Conservation (phyloP, 2,329 filamentous ascomycete genomes). For the Atkinsonella hypoxylon region DNA sequence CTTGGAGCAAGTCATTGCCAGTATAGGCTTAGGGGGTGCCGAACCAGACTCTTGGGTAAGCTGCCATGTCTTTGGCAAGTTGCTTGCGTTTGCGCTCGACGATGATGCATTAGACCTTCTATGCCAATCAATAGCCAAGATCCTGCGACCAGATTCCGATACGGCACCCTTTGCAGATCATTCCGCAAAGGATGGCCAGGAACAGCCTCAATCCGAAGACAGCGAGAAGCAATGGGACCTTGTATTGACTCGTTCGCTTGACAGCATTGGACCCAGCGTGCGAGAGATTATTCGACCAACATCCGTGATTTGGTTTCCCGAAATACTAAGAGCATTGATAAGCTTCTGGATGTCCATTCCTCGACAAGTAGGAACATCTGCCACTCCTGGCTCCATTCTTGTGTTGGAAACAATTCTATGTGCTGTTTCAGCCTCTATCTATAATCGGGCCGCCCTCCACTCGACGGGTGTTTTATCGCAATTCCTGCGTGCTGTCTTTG, state of each 20-base stretch:
- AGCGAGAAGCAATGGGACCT: constrained; percentile 27
- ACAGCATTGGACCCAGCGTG: constrained; percentile 29
- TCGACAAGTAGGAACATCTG: constrained; percentile 28
- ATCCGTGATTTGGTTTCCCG: constrained; percentile 45
- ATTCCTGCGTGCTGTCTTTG: constrained; percentile 52
- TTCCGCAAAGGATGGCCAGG: constrained; percentile 13
- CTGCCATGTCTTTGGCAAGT: constrained; percentile 67
- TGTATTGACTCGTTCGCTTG: constrained; percentile 23
- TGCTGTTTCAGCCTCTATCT: constrained; percentile 48
- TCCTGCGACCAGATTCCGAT: constrained; percentile 20
- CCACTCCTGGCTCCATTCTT: constrained; percentile 46
- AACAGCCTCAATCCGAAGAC: neutral
- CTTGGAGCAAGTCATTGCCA: constrained; percentile 59
- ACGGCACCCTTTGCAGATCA: constrained; percentile 5
- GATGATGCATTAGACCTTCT: constrained; percentile 62
- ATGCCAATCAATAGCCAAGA: constrained; percentile 41
- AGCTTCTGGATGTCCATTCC: constrained; percentile 54
- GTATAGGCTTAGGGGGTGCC: constrained; percentile 51
- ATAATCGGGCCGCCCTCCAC: constrained; percentile 62
- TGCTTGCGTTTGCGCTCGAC: constrained; percentile 70
- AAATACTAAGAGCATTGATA: constrained; percentile 50
- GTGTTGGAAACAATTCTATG: constrained; percentile 52
- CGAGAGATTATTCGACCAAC: constrained; percentile 36
- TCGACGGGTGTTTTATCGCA: constrained; percentile 57
- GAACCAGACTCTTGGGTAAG: constrained; percentile 57